Percentiles rank a stretch among this genome's conserved stretches.
Conservation (phyloP, 176 grass and related monocot genomes). For the Musa itinerans region DNA sequence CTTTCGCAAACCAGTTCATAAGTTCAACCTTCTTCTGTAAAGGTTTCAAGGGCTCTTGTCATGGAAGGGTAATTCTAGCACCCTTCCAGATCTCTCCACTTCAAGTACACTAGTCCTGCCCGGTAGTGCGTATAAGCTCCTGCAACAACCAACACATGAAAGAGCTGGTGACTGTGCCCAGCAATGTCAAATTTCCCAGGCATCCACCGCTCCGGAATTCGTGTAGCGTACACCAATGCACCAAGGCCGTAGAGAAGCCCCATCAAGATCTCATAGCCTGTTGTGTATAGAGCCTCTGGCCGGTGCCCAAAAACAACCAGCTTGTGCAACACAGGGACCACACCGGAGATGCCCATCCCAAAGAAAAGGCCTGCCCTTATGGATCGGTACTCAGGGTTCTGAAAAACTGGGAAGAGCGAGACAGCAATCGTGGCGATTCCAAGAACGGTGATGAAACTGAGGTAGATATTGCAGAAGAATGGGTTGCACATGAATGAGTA, state of each 20-base stretch:
- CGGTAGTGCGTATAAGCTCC: not conserved
- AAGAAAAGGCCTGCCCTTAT: not conserved
- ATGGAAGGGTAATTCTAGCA: not conserved
- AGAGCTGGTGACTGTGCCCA: conserved; percentile 4
- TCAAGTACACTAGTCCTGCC: not conserved
- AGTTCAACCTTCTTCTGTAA: too few species aligned
- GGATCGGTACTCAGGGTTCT: not conserved
- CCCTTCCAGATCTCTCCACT: not conserved
- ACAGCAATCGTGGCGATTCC: not conserved
- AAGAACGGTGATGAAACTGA: not conserved
- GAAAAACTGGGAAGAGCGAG: not conserved
- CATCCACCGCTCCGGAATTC: conserved; percentile 4
- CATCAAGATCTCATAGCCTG: not conserved
- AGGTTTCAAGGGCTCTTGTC: too few species aligned
- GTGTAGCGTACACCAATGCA: not conserved
- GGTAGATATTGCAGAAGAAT: not conserved
- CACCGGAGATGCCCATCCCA: not conserved
- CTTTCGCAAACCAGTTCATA: too few species aligned
- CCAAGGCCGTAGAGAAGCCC: not conserved
- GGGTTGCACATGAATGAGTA: not conserved
- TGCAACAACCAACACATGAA: conserved; percentile 1
- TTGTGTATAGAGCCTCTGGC: not conserved
- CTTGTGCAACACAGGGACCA: not conserved
- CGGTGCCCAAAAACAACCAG: not conserved
- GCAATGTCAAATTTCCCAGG: not conserved